Evolutionary conservation across 257 asterid genomes (phyloP).

Genomic region (Nicotiana noctiflora): DNA sequence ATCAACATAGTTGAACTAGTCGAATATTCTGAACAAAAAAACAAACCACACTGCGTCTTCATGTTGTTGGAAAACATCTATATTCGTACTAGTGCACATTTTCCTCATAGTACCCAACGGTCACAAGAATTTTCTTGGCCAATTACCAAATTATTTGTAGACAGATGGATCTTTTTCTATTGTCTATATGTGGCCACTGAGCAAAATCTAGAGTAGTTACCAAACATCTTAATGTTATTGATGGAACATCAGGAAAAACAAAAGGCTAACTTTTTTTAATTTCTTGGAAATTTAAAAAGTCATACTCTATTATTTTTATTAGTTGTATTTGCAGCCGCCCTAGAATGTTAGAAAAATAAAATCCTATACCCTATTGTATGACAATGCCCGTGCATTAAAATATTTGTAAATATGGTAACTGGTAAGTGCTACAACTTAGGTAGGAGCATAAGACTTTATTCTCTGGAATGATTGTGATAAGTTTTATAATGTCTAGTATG

Average conservation of each 20-base stretch:
- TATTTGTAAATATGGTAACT: neutral
- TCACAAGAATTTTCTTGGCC: neutral
- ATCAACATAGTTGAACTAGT: neutral
- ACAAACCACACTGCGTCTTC: neutral
- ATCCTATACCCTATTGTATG: neutral
- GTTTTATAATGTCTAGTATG: neutral
- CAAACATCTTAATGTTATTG: neutral
- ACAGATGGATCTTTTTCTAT: neutral
- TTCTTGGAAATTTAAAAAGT: neutral
- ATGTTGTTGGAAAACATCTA: slow-evolving; percentile 2
- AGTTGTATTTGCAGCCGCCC: neutral
- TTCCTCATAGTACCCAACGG: neutral
- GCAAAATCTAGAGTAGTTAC: neutral
- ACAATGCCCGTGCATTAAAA: neutral
- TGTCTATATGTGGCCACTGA: neutral
- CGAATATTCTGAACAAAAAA: neutral
- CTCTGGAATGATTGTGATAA: neutral
- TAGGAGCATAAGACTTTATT: neutral
- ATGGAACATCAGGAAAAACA: neutral
- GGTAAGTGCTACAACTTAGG: neutral
- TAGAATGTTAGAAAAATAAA: neutral
- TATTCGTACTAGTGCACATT: neutral
- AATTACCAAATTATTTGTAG: neutral
- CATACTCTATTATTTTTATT: neutral
- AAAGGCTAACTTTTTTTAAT: neutral